Percentiles rank a stretch among this genome's conserved stretches.
Conservation (phyloP, 2,329 filamentous ascomycete genomes). For the Paraconiothyrium sp. region DNA sequence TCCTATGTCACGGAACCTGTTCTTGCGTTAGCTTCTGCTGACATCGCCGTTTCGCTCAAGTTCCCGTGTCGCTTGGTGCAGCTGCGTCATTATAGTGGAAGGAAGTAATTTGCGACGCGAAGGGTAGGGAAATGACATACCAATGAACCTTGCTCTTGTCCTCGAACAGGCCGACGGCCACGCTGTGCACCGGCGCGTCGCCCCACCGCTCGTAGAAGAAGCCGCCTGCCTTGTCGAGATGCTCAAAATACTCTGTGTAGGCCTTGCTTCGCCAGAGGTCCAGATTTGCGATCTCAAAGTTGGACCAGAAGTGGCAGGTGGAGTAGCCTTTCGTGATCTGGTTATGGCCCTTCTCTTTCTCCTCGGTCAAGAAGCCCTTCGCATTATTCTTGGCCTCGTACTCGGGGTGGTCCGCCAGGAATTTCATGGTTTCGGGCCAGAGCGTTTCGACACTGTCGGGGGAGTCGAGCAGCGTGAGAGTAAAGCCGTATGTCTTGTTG, state of each 20-base stretch:
- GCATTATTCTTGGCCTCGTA: constrained; percentile 87
- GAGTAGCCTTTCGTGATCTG: constrained; percentile 88
- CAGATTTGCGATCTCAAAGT: constrained; percentile 96
- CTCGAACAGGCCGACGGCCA: constrained; percentile 90
- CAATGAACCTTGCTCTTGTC: constrained; percentile 92
- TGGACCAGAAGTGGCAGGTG: constrained; percentile 99
- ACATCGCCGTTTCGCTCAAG: constrained; percentile 3
- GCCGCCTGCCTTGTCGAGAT: constrained; percentile 90
- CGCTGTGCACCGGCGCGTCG: constrained; percentile 95
- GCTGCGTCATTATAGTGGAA: not conserved
- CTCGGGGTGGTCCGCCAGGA: constrained; percentile 83
- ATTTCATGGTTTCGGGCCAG: constrained; percentile 96
- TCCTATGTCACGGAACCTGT: constrained; percentile 97
- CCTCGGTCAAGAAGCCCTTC: constrained; percentile 85
- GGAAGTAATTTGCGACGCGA: not conserved
- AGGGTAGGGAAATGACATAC: constrained; percentile 63
- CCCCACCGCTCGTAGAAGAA: constrained; percentile 99
- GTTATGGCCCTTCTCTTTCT: constrained; percentile 81
- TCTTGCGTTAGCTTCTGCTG: not conserved
- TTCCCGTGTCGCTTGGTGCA: not conserved
- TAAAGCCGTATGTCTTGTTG: constrained; percentile 99
- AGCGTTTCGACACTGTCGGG: constrained; percentile 85
- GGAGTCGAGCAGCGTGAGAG: constrained; percentile 94
- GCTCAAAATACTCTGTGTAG: constrained; percentile 96
- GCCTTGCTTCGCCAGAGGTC: constrained; percentile 88